Conservation (phyloP, 1,284 basidiomycete species). For the Melampsora larici-populina region DNA sequence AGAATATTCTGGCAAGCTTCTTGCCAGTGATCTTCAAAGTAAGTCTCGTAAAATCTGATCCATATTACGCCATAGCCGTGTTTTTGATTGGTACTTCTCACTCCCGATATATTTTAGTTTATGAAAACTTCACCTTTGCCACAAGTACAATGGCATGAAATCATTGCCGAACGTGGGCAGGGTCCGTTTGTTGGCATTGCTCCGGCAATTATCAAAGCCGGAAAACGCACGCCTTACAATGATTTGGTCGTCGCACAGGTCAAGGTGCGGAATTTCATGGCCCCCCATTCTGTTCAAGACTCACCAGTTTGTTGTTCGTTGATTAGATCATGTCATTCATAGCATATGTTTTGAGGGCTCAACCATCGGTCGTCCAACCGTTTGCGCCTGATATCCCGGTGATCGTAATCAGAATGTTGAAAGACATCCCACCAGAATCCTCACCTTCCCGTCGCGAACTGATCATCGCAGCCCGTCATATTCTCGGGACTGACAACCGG, state of each 20-base stretch:
- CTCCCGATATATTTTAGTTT: conserved; percentile 54
- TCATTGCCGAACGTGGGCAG: conserved; percentile 71
- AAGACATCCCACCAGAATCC: conserved; percentile 81
- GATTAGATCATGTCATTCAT: conserved; percentile 82
- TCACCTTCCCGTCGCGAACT: conserved; percentile 65
- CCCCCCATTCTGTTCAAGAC: neutral
- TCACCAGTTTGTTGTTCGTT: neutral
- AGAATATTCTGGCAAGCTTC: conserved; percentile 68
- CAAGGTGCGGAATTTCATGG: conserved; percentile 62
- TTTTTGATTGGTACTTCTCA: neutral
- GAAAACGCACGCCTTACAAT: conserved; percentile 73
- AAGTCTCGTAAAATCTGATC: conserved; percentile 43
- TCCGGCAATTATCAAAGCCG: conserved; percentile 62
- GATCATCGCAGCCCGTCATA: conserved; percentile 86
- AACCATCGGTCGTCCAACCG: conserved; percentile 67
- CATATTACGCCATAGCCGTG: neutral
- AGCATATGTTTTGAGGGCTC: conserved; percentile 79
- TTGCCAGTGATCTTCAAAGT: conserved; percentile 72
- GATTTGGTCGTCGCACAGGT: conserved; percentile 91
- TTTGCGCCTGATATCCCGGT: conserved; percentile 80
- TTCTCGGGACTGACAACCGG: conserved; percentile 76
- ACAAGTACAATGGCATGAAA: conserved; percentile 72
- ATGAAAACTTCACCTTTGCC: conserved; percentile 78
- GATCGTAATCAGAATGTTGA: conserved; percentile 77
- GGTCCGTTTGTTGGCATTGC: conserved; percentile 80